Evolutionary conservation across 208 protist genomes (phyloP).

Genomic region (Acanthamoeba culbertsoni): DNA sequence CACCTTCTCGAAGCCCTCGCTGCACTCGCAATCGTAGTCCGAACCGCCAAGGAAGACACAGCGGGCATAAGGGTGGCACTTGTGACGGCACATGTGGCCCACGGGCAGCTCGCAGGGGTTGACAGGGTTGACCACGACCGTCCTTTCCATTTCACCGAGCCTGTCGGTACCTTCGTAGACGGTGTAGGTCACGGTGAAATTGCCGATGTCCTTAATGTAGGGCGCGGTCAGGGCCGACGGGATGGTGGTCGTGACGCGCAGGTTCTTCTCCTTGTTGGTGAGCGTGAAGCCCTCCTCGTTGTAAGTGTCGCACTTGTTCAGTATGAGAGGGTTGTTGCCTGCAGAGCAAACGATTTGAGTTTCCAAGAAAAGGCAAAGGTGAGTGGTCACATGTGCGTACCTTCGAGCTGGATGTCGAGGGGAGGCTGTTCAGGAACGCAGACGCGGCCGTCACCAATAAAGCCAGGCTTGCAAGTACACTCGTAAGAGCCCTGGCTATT

Average conservation of each 20-base stretch:
- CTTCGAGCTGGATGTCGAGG: not conserved
- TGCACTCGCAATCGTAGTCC: not conserved
- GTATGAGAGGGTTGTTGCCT: conserved; percentile 1
- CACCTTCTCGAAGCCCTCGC: not conserved
- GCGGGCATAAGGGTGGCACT: not conserved
- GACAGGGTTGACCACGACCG: not conserved
- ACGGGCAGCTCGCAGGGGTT: conserved; percentile 19
- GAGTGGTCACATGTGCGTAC: not conserved
- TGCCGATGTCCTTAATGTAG: not conserved
- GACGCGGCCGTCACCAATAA: not conserved
- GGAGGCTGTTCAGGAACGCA: not conserved
- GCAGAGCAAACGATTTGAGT: not conserved
- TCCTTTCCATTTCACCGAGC: not conserved
- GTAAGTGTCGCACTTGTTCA: conserved; percentile 32
- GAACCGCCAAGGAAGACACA: not conserved
- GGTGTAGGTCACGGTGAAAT: conserved; percentile 28
- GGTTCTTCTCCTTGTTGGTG: conserved; percentile 41
- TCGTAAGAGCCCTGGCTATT: conserved; percentile 41
- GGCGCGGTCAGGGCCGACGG: not conserved
- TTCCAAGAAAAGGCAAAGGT: not conserved
- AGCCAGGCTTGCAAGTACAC: conserved; percentile 56
- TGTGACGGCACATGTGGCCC: conserved; percentile 8
- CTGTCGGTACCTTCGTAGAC: not conserved
- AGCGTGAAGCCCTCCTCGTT: conserved; percentile 28
- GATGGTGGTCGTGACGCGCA: not conserved